Percentiles rank a stretch among this genome's conserved stretches.
Evolutionary conservation across 192 early-diverging fungal genomes (phyloP).

Genomic region (Mortierella alpina): DNA sequence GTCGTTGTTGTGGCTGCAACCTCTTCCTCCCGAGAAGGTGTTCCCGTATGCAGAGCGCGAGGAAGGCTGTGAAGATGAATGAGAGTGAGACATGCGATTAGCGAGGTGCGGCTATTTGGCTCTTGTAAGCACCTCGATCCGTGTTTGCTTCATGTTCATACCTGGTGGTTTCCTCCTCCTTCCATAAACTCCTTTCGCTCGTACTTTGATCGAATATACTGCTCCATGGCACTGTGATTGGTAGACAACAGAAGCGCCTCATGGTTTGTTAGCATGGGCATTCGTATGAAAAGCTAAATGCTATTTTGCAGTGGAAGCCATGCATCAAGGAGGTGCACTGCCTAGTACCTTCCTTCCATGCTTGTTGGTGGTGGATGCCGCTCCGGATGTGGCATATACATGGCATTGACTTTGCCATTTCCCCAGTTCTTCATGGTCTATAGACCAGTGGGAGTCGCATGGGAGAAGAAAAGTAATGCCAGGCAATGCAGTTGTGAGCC

Average conservation of each 20-base stretch:
- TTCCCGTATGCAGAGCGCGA: conserved; percentile 45
- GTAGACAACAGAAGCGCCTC: not conserved
- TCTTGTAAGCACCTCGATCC: not conserved
- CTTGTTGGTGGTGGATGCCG: conserved; percentile 71
- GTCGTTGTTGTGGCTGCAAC: conserved; percentile 13
- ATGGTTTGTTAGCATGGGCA: not conserved
- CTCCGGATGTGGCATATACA: conserved; percentile 78
- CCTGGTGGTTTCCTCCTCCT: conserved; percentile 42
- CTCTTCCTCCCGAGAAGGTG: conserved; percentile 40
- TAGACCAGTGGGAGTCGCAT: not conserved
- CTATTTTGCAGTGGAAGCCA: too few species aligned
- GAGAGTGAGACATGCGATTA: not conserved
- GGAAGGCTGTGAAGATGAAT: conserved; percentile 11
- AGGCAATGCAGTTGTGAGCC: not conserved
- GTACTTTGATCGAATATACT: conserved; percentile 94
- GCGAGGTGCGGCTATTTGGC: not conserved
- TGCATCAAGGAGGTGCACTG: too few species aligned
- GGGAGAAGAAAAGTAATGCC: conserved; percentile 1
- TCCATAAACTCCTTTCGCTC: conserved; percentile 77
- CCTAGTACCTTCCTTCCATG: conserved; percentile 65
- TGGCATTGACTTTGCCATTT: conserved; percentile 74
- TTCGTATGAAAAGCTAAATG: not conserved
- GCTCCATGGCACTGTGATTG: conserved; percentile 77
- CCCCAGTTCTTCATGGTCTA: conserved; percentile 69
- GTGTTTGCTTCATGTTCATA: conserved; percentile 3